Conservation (phyloP, 75 land plant species). For the Chamaecyparis obtusa region DNA sequence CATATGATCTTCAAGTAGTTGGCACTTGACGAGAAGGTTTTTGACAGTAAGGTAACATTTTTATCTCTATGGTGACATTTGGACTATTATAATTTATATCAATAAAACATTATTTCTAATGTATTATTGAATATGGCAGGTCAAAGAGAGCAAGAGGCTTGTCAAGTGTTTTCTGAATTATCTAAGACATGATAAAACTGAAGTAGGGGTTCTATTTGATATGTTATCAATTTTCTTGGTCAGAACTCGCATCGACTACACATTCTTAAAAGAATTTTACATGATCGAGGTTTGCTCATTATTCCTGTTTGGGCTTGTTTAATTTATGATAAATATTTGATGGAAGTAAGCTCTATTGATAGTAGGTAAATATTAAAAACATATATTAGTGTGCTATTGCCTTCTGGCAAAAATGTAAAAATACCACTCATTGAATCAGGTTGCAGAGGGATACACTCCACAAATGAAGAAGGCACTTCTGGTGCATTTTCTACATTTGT, state of each 20-base stretch:
- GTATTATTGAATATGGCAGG: constrained; percentile 43
- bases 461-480: constrained; percentile 85
- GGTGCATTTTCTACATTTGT: constrained; percentile 77
- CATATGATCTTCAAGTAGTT: not conserved
- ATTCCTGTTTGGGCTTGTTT: not conserved
- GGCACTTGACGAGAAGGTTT: not conserved
- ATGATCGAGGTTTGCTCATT: constrained; percentile 88
- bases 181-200: constrained; percentile 83
- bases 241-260: constrained; percentile 93
- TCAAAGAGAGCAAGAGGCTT: constrained; percentile 97
- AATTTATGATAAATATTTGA: not conserved
- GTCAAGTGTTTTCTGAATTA: constrained; percentile 98
- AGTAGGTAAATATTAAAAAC: not conserved
- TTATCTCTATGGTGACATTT: not conserved
- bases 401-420: not conserved
- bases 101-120: not conserved
- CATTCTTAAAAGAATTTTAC: constrained; percentile 93
- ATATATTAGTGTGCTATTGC: not conserved
- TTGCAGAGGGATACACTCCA: constrained; percentile 97
- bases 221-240: constrained; percentile 91
- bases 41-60: not conserved
- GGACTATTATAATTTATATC: not conserved
- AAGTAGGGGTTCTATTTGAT: constrained; percentile 92
- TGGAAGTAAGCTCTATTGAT: not conserved
- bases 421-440: constrained; percentile 40